Evolutionary conservation across 2,329 filamentous ascomycete genomes (phyloP).

Genomic region (Cercospora nicotianae): DNA sequence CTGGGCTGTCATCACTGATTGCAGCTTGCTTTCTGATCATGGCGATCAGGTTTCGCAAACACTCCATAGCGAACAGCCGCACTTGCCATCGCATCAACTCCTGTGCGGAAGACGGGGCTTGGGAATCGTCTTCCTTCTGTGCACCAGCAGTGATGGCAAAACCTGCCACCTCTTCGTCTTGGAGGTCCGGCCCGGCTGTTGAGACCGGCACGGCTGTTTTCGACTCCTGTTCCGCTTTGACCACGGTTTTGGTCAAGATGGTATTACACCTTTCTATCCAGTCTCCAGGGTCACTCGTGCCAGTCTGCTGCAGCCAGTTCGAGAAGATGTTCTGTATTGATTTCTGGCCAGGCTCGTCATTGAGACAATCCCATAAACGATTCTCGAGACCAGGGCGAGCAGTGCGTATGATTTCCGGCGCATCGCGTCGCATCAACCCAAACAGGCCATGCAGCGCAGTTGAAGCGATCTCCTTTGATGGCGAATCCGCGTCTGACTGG

Average conservation of each 20-base stretch:
- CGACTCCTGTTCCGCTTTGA: conserved; percentile 57
- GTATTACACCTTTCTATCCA: conserved; percentile 90
- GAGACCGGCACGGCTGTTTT: conserved; percentile 46
- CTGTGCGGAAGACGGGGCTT: conserved; percentile 57
- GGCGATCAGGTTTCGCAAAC: conserved; percentile 77
- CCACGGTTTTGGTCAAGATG: conserved; percentile 82
- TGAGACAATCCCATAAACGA: conserved; percentile 85
- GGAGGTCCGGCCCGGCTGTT: conserved; percentile 70
- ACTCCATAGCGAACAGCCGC: conserved; percentile 87
- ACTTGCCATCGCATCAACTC: conserved; percentile 96
- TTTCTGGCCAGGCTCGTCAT: conserved; percentile 71
- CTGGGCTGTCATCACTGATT: conserved; percentile 73
- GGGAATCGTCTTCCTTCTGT: conserved; percentile 46
- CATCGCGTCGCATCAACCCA: conserved; percentile 91
- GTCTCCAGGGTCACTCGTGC: conserved; percentile 71
- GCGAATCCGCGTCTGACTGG: conserved; percentile 73
- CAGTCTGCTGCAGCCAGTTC: conserved; percentile 92
- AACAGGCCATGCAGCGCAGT: conserved; percentile 83
- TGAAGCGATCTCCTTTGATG: conserved; percentile 71
- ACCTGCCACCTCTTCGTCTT: conserved; percentile 94
- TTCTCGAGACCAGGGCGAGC: conserved; percentile 82
- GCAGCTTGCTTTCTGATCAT: conserved; percentile 77
- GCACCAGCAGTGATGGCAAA: conserved; percentile 76
- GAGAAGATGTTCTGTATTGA: conserved; percentile 83
- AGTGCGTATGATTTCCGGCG: conserved; percentile 74